A percentile compares a stretch with the other conserved stretches of the same genome.
Evolutionary conservation across 75 land plant genomes (phyloP).

Genomic region (Ceratopteris richardii): DNA sequence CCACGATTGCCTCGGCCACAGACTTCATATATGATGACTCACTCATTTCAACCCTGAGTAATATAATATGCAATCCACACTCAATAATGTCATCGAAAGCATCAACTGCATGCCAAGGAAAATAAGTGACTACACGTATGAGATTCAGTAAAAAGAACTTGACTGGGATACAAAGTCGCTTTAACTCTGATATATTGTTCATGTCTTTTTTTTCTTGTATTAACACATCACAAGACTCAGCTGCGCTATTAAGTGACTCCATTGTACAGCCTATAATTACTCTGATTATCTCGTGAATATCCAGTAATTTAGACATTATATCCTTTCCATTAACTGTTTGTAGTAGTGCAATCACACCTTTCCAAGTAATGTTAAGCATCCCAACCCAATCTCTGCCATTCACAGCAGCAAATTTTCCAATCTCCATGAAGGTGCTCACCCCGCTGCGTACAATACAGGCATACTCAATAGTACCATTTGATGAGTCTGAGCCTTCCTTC

Average conservation of each 20-base stretch:
- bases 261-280: conserved; percentile 45
- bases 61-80: conserved; percentile 45
- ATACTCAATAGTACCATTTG: conserved; percentile 2
- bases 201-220: conserved; percentile 11
- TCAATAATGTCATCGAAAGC: conserved; percentile 36
- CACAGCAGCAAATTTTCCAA: conserved; percentile 65
- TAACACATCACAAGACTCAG: conserved; percentile 42
- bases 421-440: conserved; percentile 39
- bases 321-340: conserved; percentile 43
- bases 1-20: conserved; percentile 48
- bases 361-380: conserved; percentile 71
- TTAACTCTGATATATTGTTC: conserved; percentile 36
- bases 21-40: conserved; percentile 24
- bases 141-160: conserved; percentile 83
- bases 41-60: conserved; percentile 37
- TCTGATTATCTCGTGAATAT: conserved; percentile 51
- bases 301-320: conserved; percentile 36
- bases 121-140: conserved; percentile 46
- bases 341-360: conserved; percentile 69
- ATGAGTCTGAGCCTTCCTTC: conserved; percentile 8
- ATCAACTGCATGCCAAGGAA: conserved; percentile 46
- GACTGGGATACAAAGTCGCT: conserved; percentile 57
- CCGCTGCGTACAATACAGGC: conserved; percentile 19
- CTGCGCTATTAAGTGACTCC: conserved; percentile 50
- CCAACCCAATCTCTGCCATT: conserved; percentile 60